Evolutionary conservation across 2,329 filamentous ascomycete species (phyloP).

Genomic region (Xylariaceae sp.): DNA sequence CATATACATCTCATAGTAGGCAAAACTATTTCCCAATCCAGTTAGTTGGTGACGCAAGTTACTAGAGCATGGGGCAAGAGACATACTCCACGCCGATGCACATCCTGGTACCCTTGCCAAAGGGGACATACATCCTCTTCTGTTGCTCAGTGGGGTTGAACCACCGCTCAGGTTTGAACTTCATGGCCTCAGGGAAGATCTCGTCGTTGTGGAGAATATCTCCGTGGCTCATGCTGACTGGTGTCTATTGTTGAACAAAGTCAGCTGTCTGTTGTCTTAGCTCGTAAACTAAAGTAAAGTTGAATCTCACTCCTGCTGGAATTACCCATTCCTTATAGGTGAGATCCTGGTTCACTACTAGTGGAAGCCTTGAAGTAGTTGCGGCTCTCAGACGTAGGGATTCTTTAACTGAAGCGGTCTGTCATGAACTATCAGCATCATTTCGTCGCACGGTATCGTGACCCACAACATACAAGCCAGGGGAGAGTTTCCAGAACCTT

Average conservation of each 20-base stretch:
- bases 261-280: too few species aligned
- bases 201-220: conserved; percentile 4
- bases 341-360: not conserved
- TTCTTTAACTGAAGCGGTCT: not conserved
- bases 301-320: not conserved
- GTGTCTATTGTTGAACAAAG: not conserved
- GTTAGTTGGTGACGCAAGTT: too few species aligned
- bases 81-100: not conserved
- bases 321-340: conserved; percentile 1
- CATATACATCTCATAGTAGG: not conserved
- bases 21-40: too few species aligned
- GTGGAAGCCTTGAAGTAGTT: not conserved
- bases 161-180: not conserved
- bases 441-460: too few species aligned
- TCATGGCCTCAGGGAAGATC: not conserved
- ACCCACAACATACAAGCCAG: too few species aligned
- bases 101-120: conserved; percentile 3
- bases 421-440: not conserved
- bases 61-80: too few species aligned
- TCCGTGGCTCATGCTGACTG: not conserved
- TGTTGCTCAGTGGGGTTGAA: not conserved
- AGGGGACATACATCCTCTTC: conserved; percentile 1
- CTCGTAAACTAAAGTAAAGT: too few species aligned
- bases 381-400: not conserved
- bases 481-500: too few species aligned